Base-by-base conservation (phyloP, 1,139 yeast species). In the Chernovozyma sophiae-reginae region DNA sequence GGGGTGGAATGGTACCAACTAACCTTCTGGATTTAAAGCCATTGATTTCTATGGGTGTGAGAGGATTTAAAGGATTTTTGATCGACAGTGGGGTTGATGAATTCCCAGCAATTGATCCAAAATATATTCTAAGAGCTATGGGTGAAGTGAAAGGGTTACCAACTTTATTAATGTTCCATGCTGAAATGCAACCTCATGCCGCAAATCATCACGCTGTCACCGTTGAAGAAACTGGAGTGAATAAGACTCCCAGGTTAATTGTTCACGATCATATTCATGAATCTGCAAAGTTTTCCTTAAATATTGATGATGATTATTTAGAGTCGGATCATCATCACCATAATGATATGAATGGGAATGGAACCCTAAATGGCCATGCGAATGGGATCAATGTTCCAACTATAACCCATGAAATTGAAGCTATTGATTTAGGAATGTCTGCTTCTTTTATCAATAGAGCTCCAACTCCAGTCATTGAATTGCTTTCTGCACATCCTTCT, bases 51-150 rank as follows among this genome's bases (percentile, higher is more conserved):
- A 81, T 86, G 52, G 97, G 97, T 32, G 96, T 89, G 3, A 71
- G 96, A 38, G 97, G 97, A 0, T 89, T 89, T 65, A 89, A 89
- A 56, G 92, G 95, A 25, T 90, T 90, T 51, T 64, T 89, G 65
- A 86, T 89, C 50, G 95, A 87, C 46, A 81, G 92, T 37, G 97
- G 97, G 19, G 97, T 89, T 8, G 95, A 86, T 42, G 97, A 90
- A 58, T 90, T 90, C 59, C 97, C 97, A 1, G 86, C 84, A 38
- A 82, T 90, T 32, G 72, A 71, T 32, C 72, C 81, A 7, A 55
- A 57, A 4, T 81, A 85, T 50, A 82, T 89, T 37, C 63, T 72
- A 34, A 56, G 65, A 33, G 96, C 95, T 4, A 73, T 89, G 74
- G 58, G 69, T 31, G 64, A 58, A 13, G 81, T 87, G 2, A 65